Evolutionary conservation across 257 asterid genomes (phyloP), one percentile per base, ranked within the genome.

Genomic region (Salvia rosmarinus): DNA sequence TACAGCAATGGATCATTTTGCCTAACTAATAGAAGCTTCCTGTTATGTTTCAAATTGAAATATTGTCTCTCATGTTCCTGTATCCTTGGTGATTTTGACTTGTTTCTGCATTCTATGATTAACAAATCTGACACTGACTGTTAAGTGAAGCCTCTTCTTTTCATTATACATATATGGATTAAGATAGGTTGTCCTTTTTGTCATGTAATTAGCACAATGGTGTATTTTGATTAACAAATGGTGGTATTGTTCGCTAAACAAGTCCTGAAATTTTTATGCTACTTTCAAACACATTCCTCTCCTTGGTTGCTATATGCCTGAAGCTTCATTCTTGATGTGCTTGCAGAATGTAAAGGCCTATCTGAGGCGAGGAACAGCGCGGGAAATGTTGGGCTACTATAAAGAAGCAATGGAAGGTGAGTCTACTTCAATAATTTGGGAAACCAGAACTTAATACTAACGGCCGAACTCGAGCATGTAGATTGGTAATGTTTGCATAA

Each of bases 331-430:
- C 32, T 68, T 64, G 67, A 20, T 67, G 58, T 78, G 61, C 70
- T 70, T 82, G 75, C 96, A 94, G 99, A 94, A 83, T 81, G 90
- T 94, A 39, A 94, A 94, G 81, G 90, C 99, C 5, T 86, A 84
- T 77, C 77, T 92, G 64, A 85, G 98, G 67, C 88, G 98, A 82
- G 98, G 95, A 72, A 92, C 96, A 16, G 87, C 98, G 12, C 82
- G 99, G 54, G 97, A 94, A 86, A 91, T 88, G 91, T 79, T 91
- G 78, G 96, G 96, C 64, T 94, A 80, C 77, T 81, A 70, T 64
- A 88, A 77, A 69, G 96, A 88, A 72, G 97, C 99, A 67, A 81
- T 84, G 75, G 96, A 91, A 75, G 99, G 99, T 86, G 71, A 79
- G 82, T 55, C 67, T 6, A 9, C 30, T 68, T 64, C 54, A 69